Conservation (phyloP, 2,329 filamentous ascomycete species). For the Fusarium robinianum region DNA sequence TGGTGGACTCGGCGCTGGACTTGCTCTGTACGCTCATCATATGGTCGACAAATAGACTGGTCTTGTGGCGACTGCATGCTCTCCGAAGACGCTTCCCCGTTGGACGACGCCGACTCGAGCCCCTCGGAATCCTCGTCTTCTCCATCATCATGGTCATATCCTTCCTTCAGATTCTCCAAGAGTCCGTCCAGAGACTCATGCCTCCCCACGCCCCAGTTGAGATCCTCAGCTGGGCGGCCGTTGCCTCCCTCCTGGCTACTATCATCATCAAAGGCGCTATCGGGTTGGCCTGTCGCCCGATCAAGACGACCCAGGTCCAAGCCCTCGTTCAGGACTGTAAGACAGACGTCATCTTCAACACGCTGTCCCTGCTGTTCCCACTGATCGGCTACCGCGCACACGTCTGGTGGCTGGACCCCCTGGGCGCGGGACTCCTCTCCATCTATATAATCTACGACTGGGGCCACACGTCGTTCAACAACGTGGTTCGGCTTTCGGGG, state of each 20-base stretch:
- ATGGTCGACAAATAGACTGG: conserved; percentile 74
- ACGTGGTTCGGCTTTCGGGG: conserved; percentile 39
- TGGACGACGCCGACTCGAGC: conserved; percentile 70
- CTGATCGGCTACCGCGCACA: conserved; percentile 63
- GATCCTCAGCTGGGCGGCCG: conserved; percentile 36
- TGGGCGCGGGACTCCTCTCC: conserved; percentile 65
- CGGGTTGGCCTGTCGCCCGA: conserved; percentile 80
- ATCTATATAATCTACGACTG: conserved; percentile 72
- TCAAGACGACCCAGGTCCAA: conserved; percentile 82
- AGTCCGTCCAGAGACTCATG: conserved; percentile 66
- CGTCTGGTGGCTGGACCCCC: conserved; percentile 69
- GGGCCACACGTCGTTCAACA: conserved; percentile 55
- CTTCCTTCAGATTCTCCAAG: conserved; percentile 74
- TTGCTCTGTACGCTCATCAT: conserved; percentile 79
- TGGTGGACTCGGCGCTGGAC: conserved; percentile 78
- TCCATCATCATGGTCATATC: conserved; percentile 83
- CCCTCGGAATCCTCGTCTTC: conserved; percentile 77
- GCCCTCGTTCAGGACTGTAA: conserved; percentile 56
- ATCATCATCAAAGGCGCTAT: conserved; percentile 80
- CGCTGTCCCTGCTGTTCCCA: conserved; percentile 84
- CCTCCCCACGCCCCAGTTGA: conserved; percentile 57
- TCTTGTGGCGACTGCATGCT: conserved; percentile 56
- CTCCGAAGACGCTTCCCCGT: conserved; percentile 71
- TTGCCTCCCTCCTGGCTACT: conserved; percentile 66
- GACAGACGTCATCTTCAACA: conserved; percentile 85